These are phyloP conservation scores for Diaporthe humulicola DNA, from an alignment of 2,329 filamentous ascomycete genomes.

Conservation along the genomic window DNA sequence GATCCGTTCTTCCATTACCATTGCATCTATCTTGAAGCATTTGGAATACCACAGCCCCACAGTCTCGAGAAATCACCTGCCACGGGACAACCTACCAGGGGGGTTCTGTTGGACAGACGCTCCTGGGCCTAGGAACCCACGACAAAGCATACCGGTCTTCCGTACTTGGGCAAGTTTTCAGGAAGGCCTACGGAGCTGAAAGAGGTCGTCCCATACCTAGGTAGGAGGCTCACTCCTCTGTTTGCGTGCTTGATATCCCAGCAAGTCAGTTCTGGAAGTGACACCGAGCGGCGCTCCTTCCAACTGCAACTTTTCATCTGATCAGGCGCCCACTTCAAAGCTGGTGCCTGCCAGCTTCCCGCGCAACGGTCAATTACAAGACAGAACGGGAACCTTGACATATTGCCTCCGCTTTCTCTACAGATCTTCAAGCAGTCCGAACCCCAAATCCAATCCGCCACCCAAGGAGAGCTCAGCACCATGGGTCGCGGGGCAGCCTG, in stretches of 20 bases:
- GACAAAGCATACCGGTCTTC: background rate
- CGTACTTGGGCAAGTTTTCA: background rate
- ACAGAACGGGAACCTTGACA: background rate
- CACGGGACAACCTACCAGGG: background rate
- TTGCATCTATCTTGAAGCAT: background rate
- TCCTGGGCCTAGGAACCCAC: background rate
- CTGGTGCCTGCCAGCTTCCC: background rate
- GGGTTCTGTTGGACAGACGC: background rate
- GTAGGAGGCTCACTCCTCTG: background rate
- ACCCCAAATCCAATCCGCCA: background rate
- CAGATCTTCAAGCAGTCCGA: background rate
- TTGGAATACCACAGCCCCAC: too few relatives aligned
- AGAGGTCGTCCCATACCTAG: too few relatives aligned
- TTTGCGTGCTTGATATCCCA: background rate
- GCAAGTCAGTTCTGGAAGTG: background rate
- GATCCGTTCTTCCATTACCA: background rate
- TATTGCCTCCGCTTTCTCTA: background rate
- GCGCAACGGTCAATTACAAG: background rate
- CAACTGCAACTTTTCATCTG: background rate
- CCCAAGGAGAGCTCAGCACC: background rate
- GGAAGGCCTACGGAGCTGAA: background rate
- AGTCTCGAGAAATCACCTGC: background rate
- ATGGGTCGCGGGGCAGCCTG: constrained; percentile 35
- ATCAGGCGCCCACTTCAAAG: background rate
- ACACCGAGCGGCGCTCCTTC: constrained; percentile 1